Evolutionary conservation across 768 basidiomycete species (phyloP), one percentile per base, ranked within the genome.

Genomic region (Pseudohyphozyma bogoriensis): DNA sequence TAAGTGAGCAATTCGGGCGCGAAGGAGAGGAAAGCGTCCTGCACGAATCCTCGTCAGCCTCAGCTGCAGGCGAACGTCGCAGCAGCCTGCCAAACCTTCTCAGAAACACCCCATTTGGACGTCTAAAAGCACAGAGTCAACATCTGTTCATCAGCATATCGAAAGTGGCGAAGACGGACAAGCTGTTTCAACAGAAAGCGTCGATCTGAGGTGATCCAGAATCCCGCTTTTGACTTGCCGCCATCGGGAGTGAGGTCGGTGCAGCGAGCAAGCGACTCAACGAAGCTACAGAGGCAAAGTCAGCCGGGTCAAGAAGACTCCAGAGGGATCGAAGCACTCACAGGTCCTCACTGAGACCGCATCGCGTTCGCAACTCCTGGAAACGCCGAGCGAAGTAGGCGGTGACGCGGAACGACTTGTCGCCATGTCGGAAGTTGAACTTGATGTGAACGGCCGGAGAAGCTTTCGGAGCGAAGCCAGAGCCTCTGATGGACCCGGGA

Each of bases 141-240:
- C n/a, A n/a, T n/a, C n/a, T n/a, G n/a, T n/a, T n/a, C n/a, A n/a
- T n/a, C n/a, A n/a, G n/a, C n/a, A n/a, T n/a, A 6, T 15, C 6
- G 4, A 16, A 11, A 13, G 13, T 22, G 9, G 3, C 11, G 10
- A 71, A 89, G 86, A 60, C 82, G 80, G 0, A 91, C 92, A 29
- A 97, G 81, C 67, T 95, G 92, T 69, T 97, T 97, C 26, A 92
- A 89, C 62, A 97, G 92, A 78, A 96, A 95, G 3, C 93, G 89
- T 72, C 92, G 88, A 70, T 97, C 91, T 77, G 83, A 79, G 22
- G 92, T 95, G 75, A 96, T 96, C 66, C 95, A 74, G 75, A 97
- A 97, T 0, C 87, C 89, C 3, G 91, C 95, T 7, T 90, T 89
- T 6, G 90, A 93, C 73, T 97, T 97, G 16, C 93, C 93, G 29